Evolutionary conservation across 2,329 filamentous ascomycete species (phyloP), one percentile per base, ranked within the genome.

Genomic region (Fusarium humuli): DNA sequence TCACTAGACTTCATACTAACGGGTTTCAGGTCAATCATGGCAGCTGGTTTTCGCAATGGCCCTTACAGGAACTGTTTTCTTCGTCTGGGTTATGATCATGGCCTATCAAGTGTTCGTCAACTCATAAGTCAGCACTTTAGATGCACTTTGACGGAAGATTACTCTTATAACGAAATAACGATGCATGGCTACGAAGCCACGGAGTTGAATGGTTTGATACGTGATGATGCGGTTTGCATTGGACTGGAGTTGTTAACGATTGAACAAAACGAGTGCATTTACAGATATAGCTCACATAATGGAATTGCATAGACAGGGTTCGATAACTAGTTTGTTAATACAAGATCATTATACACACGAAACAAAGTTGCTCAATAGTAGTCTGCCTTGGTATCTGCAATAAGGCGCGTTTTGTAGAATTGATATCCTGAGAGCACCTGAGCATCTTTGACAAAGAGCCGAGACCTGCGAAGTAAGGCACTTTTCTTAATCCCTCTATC

Each of bases 61-160:
- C 20, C 77, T 92, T 25, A 85, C 89, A 3, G 89, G 89, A 0
- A 81, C 79, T 20, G 79, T 90, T 2, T 91, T 91, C 69, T 77
- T 90, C 62, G 75, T 91, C n/a, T 91, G 89, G 89, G 87, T 91
- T 73, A 90, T 91, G 83, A 81, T 90, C 67, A 90, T 91, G 85
- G 86, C 88, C 13, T 88, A 89, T 71, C 88, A 90, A 68, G 89
- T 91, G 12, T 91, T 88, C 81, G 85, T 78, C 63, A 76, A 79
- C 52, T 83, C 81, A 67, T 82, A 58, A 30, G 29, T 12, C 7
- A 42, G 16, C 4, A 30, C 10, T 20, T 18, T 16, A n/a, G 7
- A 48, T 27, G 16, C 22, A 7, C 25, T 30, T 40, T 20, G 25
- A n/a, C 3, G 20, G 65, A 32, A 30, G 0, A 27, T 23, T 27